Evolutionary conservation across 441 rosid genomes (phyloP).

Genomic region (Pelargonium citronellum): DNA sequence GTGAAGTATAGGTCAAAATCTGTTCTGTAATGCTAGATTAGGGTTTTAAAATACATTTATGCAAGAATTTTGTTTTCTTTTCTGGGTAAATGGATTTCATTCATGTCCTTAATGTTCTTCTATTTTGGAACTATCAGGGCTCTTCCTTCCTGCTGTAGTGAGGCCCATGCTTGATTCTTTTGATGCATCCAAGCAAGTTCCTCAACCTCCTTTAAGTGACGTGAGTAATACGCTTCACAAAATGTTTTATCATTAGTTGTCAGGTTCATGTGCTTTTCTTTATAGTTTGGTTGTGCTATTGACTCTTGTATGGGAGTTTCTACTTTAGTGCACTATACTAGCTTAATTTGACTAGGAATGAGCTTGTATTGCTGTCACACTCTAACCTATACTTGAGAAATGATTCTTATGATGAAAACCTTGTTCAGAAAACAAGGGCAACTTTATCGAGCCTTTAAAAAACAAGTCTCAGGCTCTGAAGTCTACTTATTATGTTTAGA

Average conservation of each 20-base stretch:
- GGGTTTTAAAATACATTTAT: background rate
- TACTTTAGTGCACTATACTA: background rate
- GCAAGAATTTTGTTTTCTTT: background rate
- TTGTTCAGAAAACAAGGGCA: no score
- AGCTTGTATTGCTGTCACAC: background rate
- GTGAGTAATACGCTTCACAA: slow-evolving; percentile 39
- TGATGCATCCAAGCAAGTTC: slow-evolving; percentile 73
- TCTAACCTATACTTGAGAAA: background rate
- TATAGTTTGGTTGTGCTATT: background rate
- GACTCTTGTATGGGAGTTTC: background rate
- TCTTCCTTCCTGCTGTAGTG: slow-evolving; percentile 87
- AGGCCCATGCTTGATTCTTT: slow-evolving; percentile 85
- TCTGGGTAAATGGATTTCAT: background rate
- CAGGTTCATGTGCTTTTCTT: background rate
- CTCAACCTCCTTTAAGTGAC: slow-evolving; percentile 60
- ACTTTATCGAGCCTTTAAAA: no score
- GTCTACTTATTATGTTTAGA: no score
- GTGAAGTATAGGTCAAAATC: background rate
- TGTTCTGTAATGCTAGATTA: background rate
- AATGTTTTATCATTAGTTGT: background rate
- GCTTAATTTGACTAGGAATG: background rate
- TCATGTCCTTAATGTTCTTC: background rate
- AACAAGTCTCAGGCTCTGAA: no score
- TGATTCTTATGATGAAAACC: no score
- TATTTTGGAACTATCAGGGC: slow-evolving; percentile 42